A percentile compares a stretch with the other conserved stretches of the same genome.
phyloP scores from a whole-genome alignment of 257 asterid genomes.

The Nicotiana sylvestris region DNA sequence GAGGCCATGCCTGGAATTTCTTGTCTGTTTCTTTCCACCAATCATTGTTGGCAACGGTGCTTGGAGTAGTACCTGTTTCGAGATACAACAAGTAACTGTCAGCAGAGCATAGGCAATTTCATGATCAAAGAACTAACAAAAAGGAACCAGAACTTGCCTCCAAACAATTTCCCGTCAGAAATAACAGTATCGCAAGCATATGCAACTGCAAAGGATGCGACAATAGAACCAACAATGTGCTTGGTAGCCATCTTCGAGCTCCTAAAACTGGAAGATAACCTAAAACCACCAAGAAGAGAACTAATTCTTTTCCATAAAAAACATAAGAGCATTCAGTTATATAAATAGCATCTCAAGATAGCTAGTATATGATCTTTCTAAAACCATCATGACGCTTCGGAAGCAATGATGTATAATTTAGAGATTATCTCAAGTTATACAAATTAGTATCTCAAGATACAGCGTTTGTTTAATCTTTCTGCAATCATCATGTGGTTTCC shows the following conservation, averaged over 20 bases:
- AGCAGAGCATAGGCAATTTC: background rate
- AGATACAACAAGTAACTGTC: background rate
- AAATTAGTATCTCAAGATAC: background rate
- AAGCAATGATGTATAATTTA: background rate
- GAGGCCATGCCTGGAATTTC: constrained; percentile 96
- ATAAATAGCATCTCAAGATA: background rate
- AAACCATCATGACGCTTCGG: background rate
- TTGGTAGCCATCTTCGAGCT: constrained; percentile 19
- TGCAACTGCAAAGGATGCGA: constrained; percentile 20
- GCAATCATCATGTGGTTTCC: background rate
- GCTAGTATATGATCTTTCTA: background rate
- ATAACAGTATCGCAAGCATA: constrained; percentile 17
- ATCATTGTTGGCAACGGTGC: constrained; percentile 47
- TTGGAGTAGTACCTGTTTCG: constrained; percentile 64
- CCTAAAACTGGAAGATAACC: background rate
- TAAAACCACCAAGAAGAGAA: background rate
- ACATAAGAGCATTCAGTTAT: background rate
- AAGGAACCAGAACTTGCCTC: constrained; percentile 32
- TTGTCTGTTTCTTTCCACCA: constrained; percentile 87
- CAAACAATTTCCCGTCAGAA: constrained; percentile 23
- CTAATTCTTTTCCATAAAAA: background rate
- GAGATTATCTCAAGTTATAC: background rate
- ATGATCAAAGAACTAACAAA: background rate
- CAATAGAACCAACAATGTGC: background rate
- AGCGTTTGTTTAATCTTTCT: background rate